A percentile compares a stretch with the other conserved stretches of the same genome.
phyloP scores from a whole-genome alignment of 345 rosid genomes.

The Linum trigynum region DNA sequence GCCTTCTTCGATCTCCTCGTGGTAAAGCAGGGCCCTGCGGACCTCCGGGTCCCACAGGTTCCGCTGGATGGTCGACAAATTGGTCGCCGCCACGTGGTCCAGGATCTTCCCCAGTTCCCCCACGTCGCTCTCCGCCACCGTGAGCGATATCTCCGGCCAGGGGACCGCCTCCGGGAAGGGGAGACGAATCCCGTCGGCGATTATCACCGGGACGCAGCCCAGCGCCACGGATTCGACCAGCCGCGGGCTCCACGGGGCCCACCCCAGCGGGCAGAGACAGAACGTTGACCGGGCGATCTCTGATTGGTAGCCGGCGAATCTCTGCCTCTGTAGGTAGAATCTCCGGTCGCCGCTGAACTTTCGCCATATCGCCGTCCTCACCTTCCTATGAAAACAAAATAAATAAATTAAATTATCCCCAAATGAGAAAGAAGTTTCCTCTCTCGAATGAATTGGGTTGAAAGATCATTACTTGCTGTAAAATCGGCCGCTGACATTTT shows the following conservation, averaged over 20 bases:
- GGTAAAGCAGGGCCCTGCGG: conserved; percentile 55
- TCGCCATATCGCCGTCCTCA: conserved; percentile 77
- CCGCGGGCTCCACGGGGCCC: conserved; percentile 99
- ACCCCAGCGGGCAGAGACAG: conserved; percentile 86
- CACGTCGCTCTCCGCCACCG: conserved; percentile 82
- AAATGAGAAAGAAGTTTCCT: background rate
- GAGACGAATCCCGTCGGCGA: conserved; percentile 74
- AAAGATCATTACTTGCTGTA: conserved; percentile 70
- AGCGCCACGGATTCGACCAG: conserved; percentile 77
- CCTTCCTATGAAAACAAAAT: conserved; percentile 37
- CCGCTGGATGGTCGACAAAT: conserved; percentile 54
- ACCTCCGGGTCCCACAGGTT: conserved; percentile 55
- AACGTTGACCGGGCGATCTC: conserved; percentile 75
- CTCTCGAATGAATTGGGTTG: conserved; percentile 7
- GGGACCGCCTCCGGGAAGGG: conserved; percentile 58
- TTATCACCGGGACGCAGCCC: conserved; percentile 87
- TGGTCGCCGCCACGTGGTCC: conserved; percentile 64
- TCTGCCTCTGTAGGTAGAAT: conserved; percentile 62
- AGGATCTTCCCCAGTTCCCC: conserved; percentile 43
- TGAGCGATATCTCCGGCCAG: conserved; percentile 72
- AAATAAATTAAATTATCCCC: background rate
- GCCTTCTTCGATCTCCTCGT: conserved; percentile 38
- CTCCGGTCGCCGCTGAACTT: conserved; percentile 54
- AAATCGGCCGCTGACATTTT: conserved; percentile 75
- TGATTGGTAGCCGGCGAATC: conserved; percentile 72